phyloP scores from a whole-genome alignment of 495 filamentous ascomycete genomes.

The Daldinia caldariorum region DNA sequence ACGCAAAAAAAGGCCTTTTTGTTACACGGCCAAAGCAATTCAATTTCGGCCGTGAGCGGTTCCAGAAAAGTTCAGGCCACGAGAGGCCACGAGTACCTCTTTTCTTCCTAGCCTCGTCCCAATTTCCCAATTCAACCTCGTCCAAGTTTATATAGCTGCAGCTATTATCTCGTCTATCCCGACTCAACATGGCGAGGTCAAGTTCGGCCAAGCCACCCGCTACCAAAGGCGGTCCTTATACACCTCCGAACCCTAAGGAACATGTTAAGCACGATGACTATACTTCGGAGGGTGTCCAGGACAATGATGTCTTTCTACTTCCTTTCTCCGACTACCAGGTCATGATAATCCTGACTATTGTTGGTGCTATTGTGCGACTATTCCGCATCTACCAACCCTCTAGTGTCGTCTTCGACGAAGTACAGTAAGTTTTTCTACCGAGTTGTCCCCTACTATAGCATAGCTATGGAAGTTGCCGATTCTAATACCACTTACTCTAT shows the following conservation, averaged over 20 bases:
- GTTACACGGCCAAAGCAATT: slow-evolving; percentile 13
- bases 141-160: slow-evolving; percentile 10
- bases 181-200: slow-evolving; percentile 54
- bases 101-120: slow-evolving; percentile 18
- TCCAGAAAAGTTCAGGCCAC: slow-evolving; percentile 30
- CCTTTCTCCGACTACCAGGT: slow-evolving; percentile 83
- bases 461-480: slow-evolving; percentile 35
- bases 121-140: slow-evolving; percentile 5
- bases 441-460: slow-evolving; percentile 14
- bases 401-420: slow-evolving; percentile 98
- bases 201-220: slow-evolving; percentile 54
- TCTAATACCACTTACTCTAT: slow-evolving; percentile 2
- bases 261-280: slow-evolving; percentile 61
- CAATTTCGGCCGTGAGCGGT: slow-evolving; percentile 12
- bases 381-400: slow-evolving; percentile 96
- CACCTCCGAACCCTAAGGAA: slow-evolving; percentile 45
- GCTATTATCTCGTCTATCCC: neutral
- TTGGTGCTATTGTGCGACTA: slow-evolving; percentile 82
- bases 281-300: slow-evolving; percentile 70
- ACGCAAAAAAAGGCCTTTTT: slow-evolving; percentile 14
- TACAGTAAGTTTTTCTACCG: slow-evolving; percentile 72
- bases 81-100: slow-evolving; percentile 40
- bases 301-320: slow-evolving; percentile 78
- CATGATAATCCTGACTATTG: slow-evolving; percentile 73
- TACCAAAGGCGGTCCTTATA: slow-evolving; percentile 41